Evolutionary conservation across 148 eudicot genomes (phyloP).

Genomic region (Fagopyrum homotropicum): DNA sequence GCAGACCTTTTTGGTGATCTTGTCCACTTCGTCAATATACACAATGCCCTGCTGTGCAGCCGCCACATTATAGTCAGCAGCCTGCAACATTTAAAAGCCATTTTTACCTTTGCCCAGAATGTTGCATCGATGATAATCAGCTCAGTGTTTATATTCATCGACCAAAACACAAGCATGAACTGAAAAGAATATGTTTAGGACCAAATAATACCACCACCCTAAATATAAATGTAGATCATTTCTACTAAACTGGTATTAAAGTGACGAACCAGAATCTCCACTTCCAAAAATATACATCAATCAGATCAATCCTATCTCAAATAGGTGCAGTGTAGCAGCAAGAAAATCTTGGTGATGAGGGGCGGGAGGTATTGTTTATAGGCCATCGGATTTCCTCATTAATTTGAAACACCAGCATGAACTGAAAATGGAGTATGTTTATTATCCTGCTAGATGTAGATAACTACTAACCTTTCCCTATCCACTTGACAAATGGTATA

Average conservation of each 20-base stretch:
- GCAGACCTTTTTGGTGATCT: constrained; percentile 87
- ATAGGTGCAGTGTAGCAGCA: background rate
- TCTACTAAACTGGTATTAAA: background rate
- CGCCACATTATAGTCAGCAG: constrained; percentile 75
- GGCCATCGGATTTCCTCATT: background rate
- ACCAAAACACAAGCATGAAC: background rate
- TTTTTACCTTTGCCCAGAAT: background rate
- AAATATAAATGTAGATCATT: background rate
- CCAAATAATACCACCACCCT: background rate
- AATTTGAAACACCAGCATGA: too few species aligned
- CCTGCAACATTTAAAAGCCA: constrained; percentile 27
- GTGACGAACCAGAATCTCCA: background rate
- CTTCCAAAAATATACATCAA: background rate
- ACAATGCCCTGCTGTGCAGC: constrained; percentile 96
- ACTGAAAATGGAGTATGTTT: too few species aligned
- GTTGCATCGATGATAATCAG: background rate
- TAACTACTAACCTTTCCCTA: too few species aligned
- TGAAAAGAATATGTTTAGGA: background rate
- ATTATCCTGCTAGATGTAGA: too few species aligned
- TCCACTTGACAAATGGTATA: too few species aligned
- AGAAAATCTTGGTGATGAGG: background rate
- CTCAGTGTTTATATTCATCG: background rate
- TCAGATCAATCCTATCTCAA: background rate
- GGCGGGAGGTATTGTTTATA: background rate
- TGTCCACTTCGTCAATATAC: constrained; percentile 93